Conservation (phyloP, 371 early-diverging fungal species). For the Nosema bombycis region DNA sequence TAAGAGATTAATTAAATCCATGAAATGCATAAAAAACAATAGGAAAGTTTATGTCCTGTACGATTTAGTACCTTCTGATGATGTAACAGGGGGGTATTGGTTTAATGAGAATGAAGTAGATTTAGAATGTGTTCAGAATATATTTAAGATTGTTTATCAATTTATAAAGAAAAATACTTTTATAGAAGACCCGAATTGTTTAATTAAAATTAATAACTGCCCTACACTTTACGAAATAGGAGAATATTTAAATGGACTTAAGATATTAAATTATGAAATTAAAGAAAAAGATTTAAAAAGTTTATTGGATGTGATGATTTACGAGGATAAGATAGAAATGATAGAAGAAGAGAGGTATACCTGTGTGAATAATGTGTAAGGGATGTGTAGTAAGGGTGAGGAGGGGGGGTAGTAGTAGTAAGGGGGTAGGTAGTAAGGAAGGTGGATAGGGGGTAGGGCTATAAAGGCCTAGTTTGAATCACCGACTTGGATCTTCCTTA, state of each 20-base stretch:
- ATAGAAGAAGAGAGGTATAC: slow-evolving; percentile 34
- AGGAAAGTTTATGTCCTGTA: slow-evolving; percentile 85
- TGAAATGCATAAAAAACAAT: slow-evolving; percentile 77
- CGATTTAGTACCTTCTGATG: slow-evolving; percentile 76
- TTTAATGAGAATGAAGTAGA: slow-evolving; percentile 90
- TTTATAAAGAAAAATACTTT: slow-evolving; percentile 70
- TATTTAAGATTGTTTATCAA: slow-evolving; percentile 71
- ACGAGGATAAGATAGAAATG: slow-evolving; percentile 76
- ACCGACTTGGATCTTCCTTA: background rate
- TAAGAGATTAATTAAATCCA: slow-evolving; percentile 75
- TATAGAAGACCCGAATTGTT: background rate
- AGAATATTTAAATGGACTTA: slow-evolving; percentile 47
- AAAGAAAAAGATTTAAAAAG: slow-evolving; percentile 71
- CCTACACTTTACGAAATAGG: slow-evolving; percentile 40
- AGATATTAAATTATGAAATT: slow-evolving; percentile 67
- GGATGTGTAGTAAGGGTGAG: background rate
- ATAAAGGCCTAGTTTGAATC: background rate
- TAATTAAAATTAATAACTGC: slow-evolving; percentile 45
- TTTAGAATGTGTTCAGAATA: slow-evolving; percentile 77
- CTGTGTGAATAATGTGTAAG: slow-evolving; percentile 3
- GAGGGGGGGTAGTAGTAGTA: background rate
- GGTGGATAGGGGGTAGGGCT: background rate
- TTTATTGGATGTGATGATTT: slow-evolving; percentile 76
- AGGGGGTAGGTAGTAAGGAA: too few relatives aligned
- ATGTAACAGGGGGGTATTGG: slow-evolving; percentile 91